Conservation (phyloP, 2,329 filamentous ascomycete species). For the Microthyrium microscopicum region DNA sequence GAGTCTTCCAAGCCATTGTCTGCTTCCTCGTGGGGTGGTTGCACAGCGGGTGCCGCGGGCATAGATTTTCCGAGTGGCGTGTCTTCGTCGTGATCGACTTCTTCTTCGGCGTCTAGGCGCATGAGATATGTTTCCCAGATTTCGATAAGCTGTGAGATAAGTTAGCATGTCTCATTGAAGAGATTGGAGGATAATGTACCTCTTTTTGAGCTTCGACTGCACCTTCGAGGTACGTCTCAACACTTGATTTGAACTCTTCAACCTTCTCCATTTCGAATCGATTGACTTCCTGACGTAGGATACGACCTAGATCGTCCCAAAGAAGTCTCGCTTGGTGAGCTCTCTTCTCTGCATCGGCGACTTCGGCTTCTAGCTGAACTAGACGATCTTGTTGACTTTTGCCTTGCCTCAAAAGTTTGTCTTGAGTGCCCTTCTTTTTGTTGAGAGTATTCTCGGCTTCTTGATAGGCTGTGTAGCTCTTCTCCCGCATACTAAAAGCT, state of each 20-base stretch:
- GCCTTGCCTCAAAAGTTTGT: slow-evolving; percentile 88
- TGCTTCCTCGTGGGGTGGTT: no score
- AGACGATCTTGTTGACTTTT: slow-evolving; percentile 91
- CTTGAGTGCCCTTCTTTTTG: slow-evolving; percentile 77
- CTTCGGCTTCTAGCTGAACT: slow-evolving; percentile 81
- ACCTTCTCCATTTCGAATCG: slow-evolving; percentile 95
- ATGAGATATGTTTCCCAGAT: slow-evolving; percentile 98
- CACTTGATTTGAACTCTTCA: slow-evolving; percentile 95
- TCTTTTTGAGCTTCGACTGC: slow-evolving; percentile 98
- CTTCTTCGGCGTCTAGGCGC: slow-evolving; percentile 87
- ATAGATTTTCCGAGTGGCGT: no score
- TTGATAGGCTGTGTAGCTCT: slow-evolving; percentile 92
- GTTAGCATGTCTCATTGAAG: slow-evolving; percentile 10
- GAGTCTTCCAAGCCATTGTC: no score
- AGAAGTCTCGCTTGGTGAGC: slow-evolving; percentile 77
- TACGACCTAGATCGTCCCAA: slow-evolving; percentile 92
- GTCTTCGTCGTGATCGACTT: no score
- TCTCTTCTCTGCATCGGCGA: slow-evolving; percentile 84
- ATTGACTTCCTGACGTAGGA: slow-evolving; percentile 84
- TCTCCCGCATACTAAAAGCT: slow-evolving; percentile 82
- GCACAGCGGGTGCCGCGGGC: no score
- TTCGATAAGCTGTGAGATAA: slow-evolving; percentile 46
- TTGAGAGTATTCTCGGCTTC: slow-evolving; percentile 73
- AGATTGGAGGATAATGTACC: slow-evolving; percentile 35
- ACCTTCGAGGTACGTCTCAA: slow-evolving; percentile 94